Conservation (phyloP, 495 filamentous ascomycete species). For the Hypomontagnella submonticulosa region DNA sequence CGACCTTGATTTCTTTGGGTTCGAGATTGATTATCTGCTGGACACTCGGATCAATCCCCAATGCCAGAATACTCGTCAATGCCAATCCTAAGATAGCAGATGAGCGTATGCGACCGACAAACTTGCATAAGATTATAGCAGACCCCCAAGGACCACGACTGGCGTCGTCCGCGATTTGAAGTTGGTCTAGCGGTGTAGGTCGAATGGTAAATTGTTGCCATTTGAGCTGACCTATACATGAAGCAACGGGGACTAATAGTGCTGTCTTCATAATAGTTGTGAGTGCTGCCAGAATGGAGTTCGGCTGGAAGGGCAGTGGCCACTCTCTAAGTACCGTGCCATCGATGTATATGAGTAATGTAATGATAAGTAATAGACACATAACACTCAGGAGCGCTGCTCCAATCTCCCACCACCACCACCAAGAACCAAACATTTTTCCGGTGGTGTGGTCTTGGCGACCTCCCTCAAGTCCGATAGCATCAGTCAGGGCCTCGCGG, state of each 20-base stretch:
- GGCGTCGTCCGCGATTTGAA: slow-evolving; percentile 10
- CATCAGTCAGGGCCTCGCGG: too few relatives aligned
- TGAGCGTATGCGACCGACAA: background rate
- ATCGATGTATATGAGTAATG: slow-evolving; percentile 12
- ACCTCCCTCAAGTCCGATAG: too few relatives aligned
- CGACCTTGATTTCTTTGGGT: background rate
- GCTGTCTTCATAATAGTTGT: slow-evolving; percentile 4
- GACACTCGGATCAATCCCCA: slow-evolving; percentile 36
- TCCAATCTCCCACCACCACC: slow-evolving; percentile 45
- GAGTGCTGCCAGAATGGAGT: background rate
- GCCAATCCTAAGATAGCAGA: background rate
- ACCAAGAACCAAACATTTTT: background rate
- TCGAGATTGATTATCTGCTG: slow-evolving; percentile 34
- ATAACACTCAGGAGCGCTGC: slow-evolving; percentile 16
- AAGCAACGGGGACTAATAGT: slow-evolving; percentile 11
- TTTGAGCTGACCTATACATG: slow-evolving; percentile 14
- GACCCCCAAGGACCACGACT: slow-evolving; percentile 20
- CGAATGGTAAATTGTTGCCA: slow-evolving; percentile 1
- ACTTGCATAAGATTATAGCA: background rate
- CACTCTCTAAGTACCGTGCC: background rate
- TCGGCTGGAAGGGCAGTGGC: background rate
- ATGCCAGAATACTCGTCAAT: background rate
- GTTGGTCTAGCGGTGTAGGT: background rate
- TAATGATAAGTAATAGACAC: slow-evolving; percentile 22
- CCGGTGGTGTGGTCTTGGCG: too few relatives aligned